A percentile compares a stretch with the other conserved stretches of the same genome.
Conservation (phyloP, 2,329 filamentous ascomycete genomes). For the Trichoderma pleuroti region DNA sequence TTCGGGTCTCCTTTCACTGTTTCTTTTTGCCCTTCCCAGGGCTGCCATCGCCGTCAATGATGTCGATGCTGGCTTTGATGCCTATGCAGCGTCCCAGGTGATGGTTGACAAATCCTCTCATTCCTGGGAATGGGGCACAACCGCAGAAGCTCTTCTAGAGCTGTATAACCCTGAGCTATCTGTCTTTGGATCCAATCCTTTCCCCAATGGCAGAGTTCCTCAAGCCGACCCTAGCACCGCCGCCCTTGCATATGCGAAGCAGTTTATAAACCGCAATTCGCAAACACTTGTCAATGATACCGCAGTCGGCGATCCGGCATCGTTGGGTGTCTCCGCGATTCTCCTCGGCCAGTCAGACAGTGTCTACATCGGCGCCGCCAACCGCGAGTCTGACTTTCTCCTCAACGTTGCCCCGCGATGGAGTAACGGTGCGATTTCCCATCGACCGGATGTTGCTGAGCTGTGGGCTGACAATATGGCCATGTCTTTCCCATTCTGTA, state of each 20-base stretch:
- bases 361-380: slow-evolving; percentile 17
- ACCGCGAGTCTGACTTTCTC: slow-evolving; percentile 18
- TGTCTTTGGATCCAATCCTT: slow-evolving; percentile 20
- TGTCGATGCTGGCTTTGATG: slow-evolving; percentile 20
- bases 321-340: slow-evolving; percentile 20
- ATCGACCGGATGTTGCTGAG: slow-evolving; percentile 19
- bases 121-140: slow-evolving; percentile 23
- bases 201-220: slow-evolving; percentile 19
- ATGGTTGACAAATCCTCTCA: slow-evolving; percentile 12
- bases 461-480: slow-evolving; percentile 22
- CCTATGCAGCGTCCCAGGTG: slow-evolving; percentile 15
- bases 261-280: slow-evolving; percentile 19
- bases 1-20: background rate
- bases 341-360: slow-evolving; percentile 19
- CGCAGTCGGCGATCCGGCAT: slow-evolving; percentile 20
- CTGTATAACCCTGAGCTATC: slow-evolving; percentile 21
- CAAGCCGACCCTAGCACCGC: background rate
- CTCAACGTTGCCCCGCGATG: slow-evolving; percentile 12
- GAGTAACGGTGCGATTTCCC: slow-evolving; percentile 20
- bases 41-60: background rate
- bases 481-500: slow-evolving; percentile 22
- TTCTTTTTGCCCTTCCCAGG: background rate
- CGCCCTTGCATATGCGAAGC: slow-evolving; percentile 17
- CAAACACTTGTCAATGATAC: slow-evolving; percentile 13
- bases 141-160: slow-evolving; percentile 20